Base-by-base conservation (phyloP, 306 rosid species). In the Quercus parvula region DNA sequence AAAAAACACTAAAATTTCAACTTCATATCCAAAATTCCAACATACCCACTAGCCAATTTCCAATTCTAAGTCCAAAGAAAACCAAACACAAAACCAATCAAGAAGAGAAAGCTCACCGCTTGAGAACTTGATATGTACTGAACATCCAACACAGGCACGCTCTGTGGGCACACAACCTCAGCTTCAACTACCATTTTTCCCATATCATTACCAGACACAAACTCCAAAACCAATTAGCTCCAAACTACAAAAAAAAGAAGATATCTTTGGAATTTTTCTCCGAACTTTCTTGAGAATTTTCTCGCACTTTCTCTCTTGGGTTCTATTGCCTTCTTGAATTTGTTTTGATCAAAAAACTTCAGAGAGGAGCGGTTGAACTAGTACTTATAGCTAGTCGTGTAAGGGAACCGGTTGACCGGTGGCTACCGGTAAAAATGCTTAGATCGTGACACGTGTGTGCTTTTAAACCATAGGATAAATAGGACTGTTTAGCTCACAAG, bases 121-220 rank as follows among this genome's bases (percentile, higher is more conserved):
- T 85, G 89, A 56, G 93, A 78, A 77, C 78, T 84, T 52, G 85
- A 82, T 71, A 86, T 85, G 84, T 78, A 86, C 64, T 85, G 83
- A 38, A 86, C 85, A 79, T 89, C 98, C 84, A 90, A 67, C 75
- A 66, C 88, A 64, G 90, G 84, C 67, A 85, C 68, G 90, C 66
- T 88, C 75, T 85, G 88, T 77, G 82, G 89, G 76, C 90, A 85
- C 55, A 88, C 87, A 75, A 81, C 44, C 49, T 92, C 87, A 57
- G 92, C 89, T 90, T 87, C 96, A 67, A 91, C 99, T 74, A 91
- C 95, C 97, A 94, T 94, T 13, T 84, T 89, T 66, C 75, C 46
- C 27, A 64, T 56, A 82, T 31, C 75, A 35, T 79, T 66, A 57
- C 77, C 73, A 38, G 66, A 19, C 46, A 76, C 19, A n/a, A 76